These are phyloP conservation scores for Talaromyces ruber DNA, from an alignment of 495 filamentous ascomycete species.

Conservation along the genomic window DNA sequence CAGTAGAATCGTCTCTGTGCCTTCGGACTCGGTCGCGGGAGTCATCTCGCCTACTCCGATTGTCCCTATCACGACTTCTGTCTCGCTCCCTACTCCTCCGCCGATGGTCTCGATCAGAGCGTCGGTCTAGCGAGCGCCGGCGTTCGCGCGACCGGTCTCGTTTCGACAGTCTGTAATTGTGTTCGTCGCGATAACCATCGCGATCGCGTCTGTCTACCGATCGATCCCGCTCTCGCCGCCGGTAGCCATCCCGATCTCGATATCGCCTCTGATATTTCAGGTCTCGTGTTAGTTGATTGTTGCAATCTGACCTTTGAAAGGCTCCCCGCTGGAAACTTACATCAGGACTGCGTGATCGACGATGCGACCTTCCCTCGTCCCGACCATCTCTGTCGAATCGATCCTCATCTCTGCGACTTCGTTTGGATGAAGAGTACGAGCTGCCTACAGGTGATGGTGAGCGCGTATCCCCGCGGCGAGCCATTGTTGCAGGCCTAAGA, in stretches of 20 bases:
- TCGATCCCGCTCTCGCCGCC: constrained; percentile 64
- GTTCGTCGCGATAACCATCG: constrained; percentile 59
- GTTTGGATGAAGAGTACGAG: constrained; percentile 67
- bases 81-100: constrained; percentile 67
- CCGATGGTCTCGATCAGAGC: constrained; percentile 50
- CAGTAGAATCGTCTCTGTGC: constrained; percentile 69
- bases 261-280: constrained; percentile 43
- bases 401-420: constrained; percentile 67
- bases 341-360: constrained; percentile 67
- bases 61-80: constrained; percentile 65
- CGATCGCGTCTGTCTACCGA: constrained; percentile 63
- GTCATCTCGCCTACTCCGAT: constrained; percentile 69
- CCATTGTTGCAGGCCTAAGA: constrained; percentile 64
- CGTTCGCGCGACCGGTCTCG: constrained; percentile 60
- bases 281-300: neutral
- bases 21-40: constrained; percentile 63
- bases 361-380: constrained; percentile 51
- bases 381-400: constrained; percentile 56
- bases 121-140: constrained; percentile 50
- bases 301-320: neutral
- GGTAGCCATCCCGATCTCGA: constrained; percentile 48
- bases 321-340: constrained; percentile 36
- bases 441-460: constrained; percentile 95
- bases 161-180: constrained; percentile 50
- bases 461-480: constrained; percentile 86